A percentile compares a stretch with the other conserved stretches of the same genome.
These are phyloP conservation scores for Aegilops umbellulata DNA, from an alignment of 176 grass and related monocot species.

Conservation along the genomic window DNA sequence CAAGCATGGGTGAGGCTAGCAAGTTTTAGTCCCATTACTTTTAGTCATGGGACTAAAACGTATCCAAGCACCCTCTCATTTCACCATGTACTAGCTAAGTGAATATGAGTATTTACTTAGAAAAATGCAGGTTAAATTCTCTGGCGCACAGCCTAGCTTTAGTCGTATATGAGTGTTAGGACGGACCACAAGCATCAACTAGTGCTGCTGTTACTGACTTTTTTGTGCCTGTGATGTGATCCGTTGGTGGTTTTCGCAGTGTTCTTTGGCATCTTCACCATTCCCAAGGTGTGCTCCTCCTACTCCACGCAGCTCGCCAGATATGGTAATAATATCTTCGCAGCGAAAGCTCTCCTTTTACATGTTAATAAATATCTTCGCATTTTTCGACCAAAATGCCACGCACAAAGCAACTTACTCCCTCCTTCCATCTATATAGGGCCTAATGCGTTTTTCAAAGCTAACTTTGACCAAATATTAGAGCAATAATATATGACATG, in stretches of 20 bases:
- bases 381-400: background rate
- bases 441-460: too few species aligned
- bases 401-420: background rate
- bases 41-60: too few species aligned
- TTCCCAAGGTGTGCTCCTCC: slow-evolving; percentile 89
- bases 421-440: too few species aligned
- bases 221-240: slow-evolving; percentile 13
- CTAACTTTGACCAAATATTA: too few species aligned
- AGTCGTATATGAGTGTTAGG: background rate
- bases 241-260: slow-evolving; percentile 48
- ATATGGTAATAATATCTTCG: slow-evolving; percentile 51
- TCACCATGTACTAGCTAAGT: background rate
- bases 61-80: too few species aligned
- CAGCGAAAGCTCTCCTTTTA: slow-evolving; percentile 19
- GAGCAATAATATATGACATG: too few species aligned
- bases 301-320: slow-evolving; percentile 86
- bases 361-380: background rate
- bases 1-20: too few species aligned
- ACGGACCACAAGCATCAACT: slow-evolving; percentile 20
- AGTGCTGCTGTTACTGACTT: slow-evolving; percentile 25
- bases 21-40: too few species aligned
- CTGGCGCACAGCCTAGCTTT: slow-evolving; percentile 5
- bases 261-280: slow-evolving; percentile 93
- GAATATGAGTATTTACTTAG: background rate
- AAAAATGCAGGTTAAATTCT: background rate